Percentiles rank a stretch among this genome's conserved stretches.
Conservation (phyloP, 148 eudicot genomes). For the Rhododendron mucronatum region DNA sequence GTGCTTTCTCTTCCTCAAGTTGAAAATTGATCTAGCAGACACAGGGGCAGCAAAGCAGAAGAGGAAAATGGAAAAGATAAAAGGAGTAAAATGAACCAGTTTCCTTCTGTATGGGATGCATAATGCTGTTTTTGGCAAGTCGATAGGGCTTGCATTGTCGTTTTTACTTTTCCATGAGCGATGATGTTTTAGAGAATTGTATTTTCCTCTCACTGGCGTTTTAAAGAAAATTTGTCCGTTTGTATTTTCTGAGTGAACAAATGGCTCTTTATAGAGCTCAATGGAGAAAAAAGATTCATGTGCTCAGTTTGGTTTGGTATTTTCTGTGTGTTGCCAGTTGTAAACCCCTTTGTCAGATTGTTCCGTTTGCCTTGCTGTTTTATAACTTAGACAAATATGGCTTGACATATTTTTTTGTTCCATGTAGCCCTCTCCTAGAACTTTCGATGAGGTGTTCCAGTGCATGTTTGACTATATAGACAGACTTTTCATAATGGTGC, state of each 20-base stretch:
- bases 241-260: background rate
- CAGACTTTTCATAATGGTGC: constrained; percentile 92
- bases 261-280: too few species aligned
- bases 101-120: background rate
- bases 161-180: background rate
- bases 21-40: background rate
- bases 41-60: background rate
- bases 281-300: too few species aligned
- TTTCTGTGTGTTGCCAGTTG: background rate
- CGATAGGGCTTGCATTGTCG: background rate
- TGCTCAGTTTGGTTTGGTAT: background rate
- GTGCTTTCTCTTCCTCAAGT: background rate
- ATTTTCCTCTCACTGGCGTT: background rate
- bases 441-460: constrained; percentile 87
- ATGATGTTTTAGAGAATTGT: background rate
- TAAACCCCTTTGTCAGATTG: background rate
- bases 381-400: background rate
- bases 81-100: background rate
- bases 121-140: background rate
- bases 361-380: background rate
- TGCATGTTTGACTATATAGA: constrained; percentile 92
- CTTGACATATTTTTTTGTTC: constrained; percentile 6
- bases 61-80: background rate
- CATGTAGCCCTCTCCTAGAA: constrained; percentile 89
- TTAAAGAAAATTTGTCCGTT: background rate